These are phyloP conservation scores for Carex myosuroides DNA, from an alignment of 176 grass and related monocot species.

Conservation along the genomic window DNA sequence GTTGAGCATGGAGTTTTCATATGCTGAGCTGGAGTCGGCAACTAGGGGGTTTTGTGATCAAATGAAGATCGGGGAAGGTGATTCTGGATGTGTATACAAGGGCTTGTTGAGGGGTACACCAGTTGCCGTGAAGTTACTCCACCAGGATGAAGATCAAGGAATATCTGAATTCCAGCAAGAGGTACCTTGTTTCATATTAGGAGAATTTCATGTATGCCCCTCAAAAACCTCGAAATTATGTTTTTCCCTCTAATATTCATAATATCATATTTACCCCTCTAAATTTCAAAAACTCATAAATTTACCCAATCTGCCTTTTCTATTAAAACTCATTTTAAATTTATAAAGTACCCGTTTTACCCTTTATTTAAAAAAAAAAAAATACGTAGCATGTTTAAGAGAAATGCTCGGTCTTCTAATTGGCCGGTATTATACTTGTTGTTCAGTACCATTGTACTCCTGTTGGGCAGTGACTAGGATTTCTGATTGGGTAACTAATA, in stretches of 20 bases:
- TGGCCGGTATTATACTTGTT: background rate
- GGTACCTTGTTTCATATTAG: constrained; percentile 29
- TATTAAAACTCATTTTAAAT: too few relatives aligned
- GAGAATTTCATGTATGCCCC: too few relatives aligned
- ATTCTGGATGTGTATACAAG: constrained; percentile 40
- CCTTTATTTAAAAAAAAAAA: too few relatives aligned
- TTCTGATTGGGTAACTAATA: background rate
- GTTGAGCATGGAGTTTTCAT: constrained; percentile 40
- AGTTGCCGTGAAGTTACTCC: constrained; percentile 56
- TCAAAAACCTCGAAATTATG: too few relatives aligned
- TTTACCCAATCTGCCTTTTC: too few relatives aligned
- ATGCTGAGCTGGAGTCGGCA: constrained; percentile 39
- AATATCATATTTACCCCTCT: too few relatives aligned
- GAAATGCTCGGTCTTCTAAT: too few relatives aligned
- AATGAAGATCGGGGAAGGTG: constrained; percentile 51
- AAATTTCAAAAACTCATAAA: too few relatives aligned
- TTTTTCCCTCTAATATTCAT: too few relatives aligned
- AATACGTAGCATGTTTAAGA: too few relatives aligned
- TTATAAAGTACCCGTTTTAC: too few relatives aligned
- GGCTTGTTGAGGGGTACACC: constrained; percentile 48
- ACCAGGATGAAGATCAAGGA: constrained; percentile 28
- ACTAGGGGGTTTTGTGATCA: constrained; percentile 29
- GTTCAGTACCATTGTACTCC: background rate
- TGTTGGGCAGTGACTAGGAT: background rate
- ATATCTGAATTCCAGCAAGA: constrained; percentile 49